Evolutionary conservation across 768 basidiomycete genomes (phyloP), one percentile per base, ranked within the genome.

Genomic region (Rhizopogon salebrosus): DNA sequence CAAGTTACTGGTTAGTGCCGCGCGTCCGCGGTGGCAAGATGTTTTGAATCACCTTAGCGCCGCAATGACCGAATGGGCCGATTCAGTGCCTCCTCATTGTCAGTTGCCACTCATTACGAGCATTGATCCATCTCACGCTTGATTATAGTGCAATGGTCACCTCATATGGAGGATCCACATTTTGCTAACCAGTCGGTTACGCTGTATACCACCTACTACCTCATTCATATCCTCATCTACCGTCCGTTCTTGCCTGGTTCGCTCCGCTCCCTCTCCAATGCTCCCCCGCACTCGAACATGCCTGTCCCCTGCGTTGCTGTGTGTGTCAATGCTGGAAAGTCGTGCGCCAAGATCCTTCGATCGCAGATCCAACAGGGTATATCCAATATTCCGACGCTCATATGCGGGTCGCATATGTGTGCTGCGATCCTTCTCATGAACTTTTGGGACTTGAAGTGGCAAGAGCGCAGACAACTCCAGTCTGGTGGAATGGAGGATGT

Each of bases 41-140:
- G 78, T 87, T 27, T 72, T 91, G 14, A 74, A 80, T 14, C 84
- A 88, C 52, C 71, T 92, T 31, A 85, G 86, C 60, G 74, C 76
- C 6, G 84, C 83, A 0, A 73, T 93, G 60, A 82, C 83, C 54
- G 79, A 84, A 53, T 94, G 90, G 89, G 67, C 79, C 10, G 80
- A 85, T 45, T 75, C 76, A 7, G 70, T 91, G 16, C 91, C 90
- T 10, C 74, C 80, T 36, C 83, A 88, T 60, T 62, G 87, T 88
- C 58, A 52, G 84, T 70, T 6, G 10, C 9, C 14, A 34, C 22
- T 34, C 13, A 16, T 46, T 7, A 23, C 6, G 2, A 5, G 9
- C 14, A 22, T 46, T 34, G 45, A 46, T 46, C 31, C 31, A 46
- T 46, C 45, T 46, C 37, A 41, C 48, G 35, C 39, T 22, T 49